Evolutionary conservation across 495 filamentous ascomycete species (phyloP).

Genomic region (Penicillium angulare): DNA sequence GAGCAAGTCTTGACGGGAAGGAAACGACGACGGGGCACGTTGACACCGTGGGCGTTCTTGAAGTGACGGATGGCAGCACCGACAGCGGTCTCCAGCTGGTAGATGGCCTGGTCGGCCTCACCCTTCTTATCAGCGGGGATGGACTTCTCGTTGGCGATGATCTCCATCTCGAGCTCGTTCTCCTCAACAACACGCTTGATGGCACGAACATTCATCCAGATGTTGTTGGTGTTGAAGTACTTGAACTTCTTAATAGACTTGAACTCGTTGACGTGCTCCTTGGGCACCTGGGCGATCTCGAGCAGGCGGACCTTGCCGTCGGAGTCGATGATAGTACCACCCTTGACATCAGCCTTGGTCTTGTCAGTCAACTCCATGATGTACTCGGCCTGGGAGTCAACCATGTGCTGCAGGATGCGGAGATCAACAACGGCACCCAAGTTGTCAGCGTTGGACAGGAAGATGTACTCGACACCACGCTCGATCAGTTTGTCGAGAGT

Average conservation of each 20-base stretch:
- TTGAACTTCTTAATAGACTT: constrained; percentile 99
- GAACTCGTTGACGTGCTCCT: constrained; percentile 99
- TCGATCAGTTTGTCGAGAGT: constrained; percentile 94
- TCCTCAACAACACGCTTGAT: constrained; percentile 99
- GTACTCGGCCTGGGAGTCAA: constrained; percentile 91
- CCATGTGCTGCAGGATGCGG: constrained; percentile 98
- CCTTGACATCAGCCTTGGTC: constrained; percentile 99
- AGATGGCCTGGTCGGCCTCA: constrained; percentile 93
- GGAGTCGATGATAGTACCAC: constrained; percentile 99
- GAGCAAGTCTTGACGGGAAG: constrained; percentile 99
- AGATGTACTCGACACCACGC: constrained; percentile 94
- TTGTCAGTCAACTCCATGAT: constrained; percentile 99
- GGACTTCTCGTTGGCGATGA: constrained; percentile 98
- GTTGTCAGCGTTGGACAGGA: constrained; percentile 99
- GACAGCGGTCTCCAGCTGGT: constrained; percentile 98
- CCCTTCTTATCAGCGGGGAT: constrained; percentile 99
- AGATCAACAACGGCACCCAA: constrained; percentile 96
- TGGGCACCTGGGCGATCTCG: constrained; percentile 99
- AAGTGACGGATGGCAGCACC: constrained; percentile 99
- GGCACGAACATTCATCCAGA: constrained; percentile 97
- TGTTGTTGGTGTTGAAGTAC: constrained; percentile 99
- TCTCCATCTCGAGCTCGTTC: constrained; percentile 98
- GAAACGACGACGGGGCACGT: constrained; percentile 96
- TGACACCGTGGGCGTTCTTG: constrained; percentile 97
- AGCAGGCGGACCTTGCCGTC: constrained; percentile 94